A percentile compares a stretch with the other conserved stretches of the same genome.
These are phyloP conservation scores for Bolboschoenus planiculmis DNA, from an alignment of 176 grass and related monocot genomes.

Conservation along the genomic window DNA sequence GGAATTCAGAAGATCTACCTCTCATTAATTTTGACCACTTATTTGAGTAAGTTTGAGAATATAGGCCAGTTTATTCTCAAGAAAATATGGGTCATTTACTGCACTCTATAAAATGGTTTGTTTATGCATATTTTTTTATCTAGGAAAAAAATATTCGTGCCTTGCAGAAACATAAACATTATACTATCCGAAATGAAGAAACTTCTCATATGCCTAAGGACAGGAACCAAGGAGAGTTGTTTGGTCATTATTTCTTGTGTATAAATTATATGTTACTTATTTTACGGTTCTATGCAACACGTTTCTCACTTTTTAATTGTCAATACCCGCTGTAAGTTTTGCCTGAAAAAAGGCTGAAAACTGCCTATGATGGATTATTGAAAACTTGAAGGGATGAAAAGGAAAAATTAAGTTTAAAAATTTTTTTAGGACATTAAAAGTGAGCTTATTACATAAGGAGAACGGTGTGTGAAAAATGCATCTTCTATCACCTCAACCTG, in stretches of 20 bases:
- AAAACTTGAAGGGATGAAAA: neutral
- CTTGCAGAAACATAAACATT: neutral
- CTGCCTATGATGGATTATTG: neutral
- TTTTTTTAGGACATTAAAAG: neutral
- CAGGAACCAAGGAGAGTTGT: neutral
- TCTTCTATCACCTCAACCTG: neutral
- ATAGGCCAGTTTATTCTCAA: neutral
- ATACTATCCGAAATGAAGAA: no score
- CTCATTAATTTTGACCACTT: slow-evolving; percentile 68
- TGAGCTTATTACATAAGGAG: neutral
- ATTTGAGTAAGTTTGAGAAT: slow-evolving; percentile 48
- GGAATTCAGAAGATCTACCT: slow-evolving; percentile 39
- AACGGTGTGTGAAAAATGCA: neutral
- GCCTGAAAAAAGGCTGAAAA: neutral
- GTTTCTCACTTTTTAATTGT: neutral
- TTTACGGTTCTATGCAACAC: neutral
- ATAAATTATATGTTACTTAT: neutral
- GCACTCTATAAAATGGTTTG: neutral
- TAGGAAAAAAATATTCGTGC: neutral
- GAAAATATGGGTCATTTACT: neutral
- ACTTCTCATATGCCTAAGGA: neutral
- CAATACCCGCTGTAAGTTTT: neutral
- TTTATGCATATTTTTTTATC: neutral
- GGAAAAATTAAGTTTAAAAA: no score
- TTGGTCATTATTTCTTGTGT: neutral